A percentile compares a stretch with the other conserved stretches of the same genome.
phyloP scores from a whole-genome alignment of 441 rosid species.

The Sinapis alba region DNA sequence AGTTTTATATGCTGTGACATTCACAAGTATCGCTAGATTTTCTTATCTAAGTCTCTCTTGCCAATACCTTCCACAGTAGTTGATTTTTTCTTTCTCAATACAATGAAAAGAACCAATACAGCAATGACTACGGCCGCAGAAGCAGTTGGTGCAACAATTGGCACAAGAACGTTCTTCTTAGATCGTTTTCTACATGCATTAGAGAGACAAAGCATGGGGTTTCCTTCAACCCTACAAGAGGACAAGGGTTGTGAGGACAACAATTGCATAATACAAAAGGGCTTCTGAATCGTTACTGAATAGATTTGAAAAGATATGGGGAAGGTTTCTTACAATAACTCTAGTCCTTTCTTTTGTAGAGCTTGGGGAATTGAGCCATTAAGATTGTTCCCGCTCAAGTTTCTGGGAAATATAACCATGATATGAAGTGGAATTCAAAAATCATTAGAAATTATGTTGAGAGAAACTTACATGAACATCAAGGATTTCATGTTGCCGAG shows the following conservation, averaged over 20 bases:
- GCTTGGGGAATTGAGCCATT: slow-evolving; percentile 31
- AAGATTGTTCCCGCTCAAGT: slow-evolving; percentile 21
- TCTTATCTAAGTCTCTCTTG: background rate
- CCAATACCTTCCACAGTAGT: background rate
- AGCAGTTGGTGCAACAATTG: slow-evolving; percentile 16
- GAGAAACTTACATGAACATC: slow-evolving; percentile 21
- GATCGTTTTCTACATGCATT: background rate
- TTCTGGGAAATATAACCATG: slow-evolving; percentile 1
- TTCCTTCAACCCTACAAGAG: slow-evolving; percentile 17
- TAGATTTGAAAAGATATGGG: background rate
- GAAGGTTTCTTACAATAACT: background rate
- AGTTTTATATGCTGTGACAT: background rate
- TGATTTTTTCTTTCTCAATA: slow-evolving; percentile 3
- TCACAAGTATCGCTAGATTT: background rate
- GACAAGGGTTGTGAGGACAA: background rate
- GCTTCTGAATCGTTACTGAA: background rate
- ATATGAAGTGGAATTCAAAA: background rate
- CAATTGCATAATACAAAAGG: background rate
- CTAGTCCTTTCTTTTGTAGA: background rate
- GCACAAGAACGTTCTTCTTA: background rate
- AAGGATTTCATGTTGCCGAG: slow-evolving; percentile 22
- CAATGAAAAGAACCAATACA: slow-evolving; percentile 14
- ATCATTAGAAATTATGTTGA: background rate
- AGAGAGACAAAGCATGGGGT: slow-evolving; percentile 20
- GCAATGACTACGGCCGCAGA: slow-evolving; percentile 1